phyloP scores from a whole-genome alignment of 1,284 basidiomycete species.

The Ceratobasidium sp. region DNA sequence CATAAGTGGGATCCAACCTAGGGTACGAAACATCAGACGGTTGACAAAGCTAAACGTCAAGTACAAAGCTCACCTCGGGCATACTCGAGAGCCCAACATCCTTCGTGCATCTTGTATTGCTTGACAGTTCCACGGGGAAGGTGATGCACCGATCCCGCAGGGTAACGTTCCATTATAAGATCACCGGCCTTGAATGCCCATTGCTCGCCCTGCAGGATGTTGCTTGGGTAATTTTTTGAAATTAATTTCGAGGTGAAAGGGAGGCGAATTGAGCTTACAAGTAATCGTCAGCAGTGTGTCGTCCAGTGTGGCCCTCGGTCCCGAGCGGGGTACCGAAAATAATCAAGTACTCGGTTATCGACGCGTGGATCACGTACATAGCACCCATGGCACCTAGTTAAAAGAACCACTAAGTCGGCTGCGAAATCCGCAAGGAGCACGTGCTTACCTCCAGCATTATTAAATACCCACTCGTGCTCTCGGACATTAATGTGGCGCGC shows the following conservation, averaged over 20 bases:
- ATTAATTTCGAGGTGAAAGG: background rate
- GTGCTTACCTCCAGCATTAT: slow-evolving; percentile 86
- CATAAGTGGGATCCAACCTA: slow-evolving; percentile 93
- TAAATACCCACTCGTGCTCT: slow-evolving; percentile 89
- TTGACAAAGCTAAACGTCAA: background rate
- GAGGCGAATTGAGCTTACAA: slow-evolving; percentile 60
- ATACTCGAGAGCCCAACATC: slow-evolving; percentile 95
- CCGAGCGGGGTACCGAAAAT: slow-evolving; percentile 97
- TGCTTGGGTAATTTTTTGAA: slow-evolving; percentile 52
- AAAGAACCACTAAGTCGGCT: background rate
- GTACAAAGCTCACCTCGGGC: slow-evolving; percentile 74
- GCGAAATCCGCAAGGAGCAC: background rate
- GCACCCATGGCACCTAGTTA: slow-evolving; percentile 56
- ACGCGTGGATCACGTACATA: slow-evolving; percentile 97
- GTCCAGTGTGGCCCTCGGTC: slow-evolving; percentile 94
- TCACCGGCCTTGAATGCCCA: slow-evolving; percentile 88
- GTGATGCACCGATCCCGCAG: slow-evolving; percentile 85
- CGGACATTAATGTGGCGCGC: slow-evolving; percentile 56
- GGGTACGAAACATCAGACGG: background rate
- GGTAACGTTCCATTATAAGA: slow-evolving; percentile 85
- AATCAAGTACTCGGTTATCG: slow-evolving; percentile 92
- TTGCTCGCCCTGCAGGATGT: slow-evolving; percentile 93
- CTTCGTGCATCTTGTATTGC: slow-evolving; percentile 98
- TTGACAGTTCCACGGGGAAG: slow-evolving; percentile 85
- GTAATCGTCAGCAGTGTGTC: slow-evolving; percentile 97